A percentile compares a stretch with the other conserved stretches of the same genome.
Conservation (phyloP, 148 eudicot genomes). For the Cornus controversa region DNA sequence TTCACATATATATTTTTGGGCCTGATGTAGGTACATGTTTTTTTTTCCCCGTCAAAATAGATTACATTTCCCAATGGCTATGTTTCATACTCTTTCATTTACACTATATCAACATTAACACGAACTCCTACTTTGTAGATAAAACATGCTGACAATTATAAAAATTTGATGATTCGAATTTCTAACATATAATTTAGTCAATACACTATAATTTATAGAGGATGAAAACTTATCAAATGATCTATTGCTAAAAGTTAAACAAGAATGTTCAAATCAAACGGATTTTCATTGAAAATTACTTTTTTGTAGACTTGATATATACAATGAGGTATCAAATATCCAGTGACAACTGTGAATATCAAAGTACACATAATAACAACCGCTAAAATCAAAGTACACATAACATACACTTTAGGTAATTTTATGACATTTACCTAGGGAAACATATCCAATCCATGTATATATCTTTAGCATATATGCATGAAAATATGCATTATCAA, state of each 20-base stretch:
- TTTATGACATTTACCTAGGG: not conserved
- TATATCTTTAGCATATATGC: not conserved
- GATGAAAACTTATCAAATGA: not conserved
- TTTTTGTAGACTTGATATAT: not conserved
- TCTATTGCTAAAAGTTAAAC: no score
- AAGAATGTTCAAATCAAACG: no score
- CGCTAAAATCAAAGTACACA: not conserved
- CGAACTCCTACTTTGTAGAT: no score
- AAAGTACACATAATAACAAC: no score
- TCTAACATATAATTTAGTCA: not conserved
- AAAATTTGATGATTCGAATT: not conserved
- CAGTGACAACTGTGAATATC: not conserved
- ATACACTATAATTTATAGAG: no score
- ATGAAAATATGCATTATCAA: not conserved
- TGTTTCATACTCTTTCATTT: not conserved
- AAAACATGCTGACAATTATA: not conserved
- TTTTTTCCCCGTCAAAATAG: not conserved
- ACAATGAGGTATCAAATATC: not conserved
- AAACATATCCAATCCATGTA: not conserved
- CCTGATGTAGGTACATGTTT: no score
- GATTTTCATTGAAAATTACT: not conserved
- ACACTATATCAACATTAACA: no score
- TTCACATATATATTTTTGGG: no score
- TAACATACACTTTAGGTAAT: not conserved
- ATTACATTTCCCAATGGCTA: not conserved